phyloP scores from a whole-genome alignment of 192 early-diverging fungal genomes.

The Nowakowskiella sp. region DNA sequence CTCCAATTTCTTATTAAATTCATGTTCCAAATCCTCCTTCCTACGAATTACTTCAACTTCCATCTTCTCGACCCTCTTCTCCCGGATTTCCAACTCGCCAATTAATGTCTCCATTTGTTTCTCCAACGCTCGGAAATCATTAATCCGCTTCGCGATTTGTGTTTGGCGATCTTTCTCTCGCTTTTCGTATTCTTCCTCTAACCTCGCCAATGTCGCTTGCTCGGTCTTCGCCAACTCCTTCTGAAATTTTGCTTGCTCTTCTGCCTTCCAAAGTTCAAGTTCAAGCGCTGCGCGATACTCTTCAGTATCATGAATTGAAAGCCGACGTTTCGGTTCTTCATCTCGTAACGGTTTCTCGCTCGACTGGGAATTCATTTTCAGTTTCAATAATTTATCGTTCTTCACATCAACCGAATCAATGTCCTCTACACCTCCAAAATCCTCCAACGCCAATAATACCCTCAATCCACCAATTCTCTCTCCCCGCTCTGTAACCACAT shows the following conservation, averaged over 20 bases:
- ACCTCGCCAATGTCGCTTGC: slow-evolving; percentile 14
- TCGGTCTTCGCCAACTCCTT: slow-evolving; percentile 24
- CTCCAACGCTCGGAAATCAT: slow-evolving; percentile 15
- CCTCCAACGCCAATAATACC: slow-evolving; percentile 41
- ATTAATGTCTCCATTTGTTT: slow-evolving; percentile 13
- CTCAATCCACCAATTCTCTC: too few relatives aligned
- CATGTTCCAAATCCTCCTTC: slow-evolving; percentile 14
- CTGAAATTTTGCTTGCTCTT: slow-evolving; percentile 35
- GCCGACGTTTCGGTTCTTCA: neutral
- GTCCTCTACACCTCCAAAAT: slow-evolving; percentile 42
- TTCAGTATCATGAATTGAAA: slow-evolving; percentile 24
- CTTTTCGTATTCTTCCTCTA: slow-evolving; percentile 27
- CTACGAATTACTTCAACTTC: slow-evolving; percentile 9
- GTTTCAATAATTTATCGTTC: neutral
- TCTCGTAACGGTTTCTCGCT: neutral
- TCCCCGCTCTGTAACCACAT: slow-evolving; percentile 28
- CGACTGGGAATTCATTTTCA: neutral
- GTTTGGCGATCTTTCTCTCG: slow-evolving; percentile 27
- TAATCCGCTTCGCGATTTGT: slow-evolving; percentile 11
- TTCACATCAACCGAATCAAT: slow-evolving; percentile 5
- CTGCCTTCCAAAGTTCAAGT: slow-evolving; percentile 36
- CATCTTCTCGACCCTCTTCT: slow-evolving; percentile 9
- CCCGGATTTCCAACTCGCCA: slow-evolving; percentile 21
- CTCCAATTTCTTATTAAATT: slow-evolving; percentile 5
- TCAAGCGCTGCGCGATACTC: slow-evolving; percentile 45